Evolutionary conservation across 2,329 filamentous ascomycete species (phyloP).

Genomic region (Furcasterigmium furcatum): DNA sequence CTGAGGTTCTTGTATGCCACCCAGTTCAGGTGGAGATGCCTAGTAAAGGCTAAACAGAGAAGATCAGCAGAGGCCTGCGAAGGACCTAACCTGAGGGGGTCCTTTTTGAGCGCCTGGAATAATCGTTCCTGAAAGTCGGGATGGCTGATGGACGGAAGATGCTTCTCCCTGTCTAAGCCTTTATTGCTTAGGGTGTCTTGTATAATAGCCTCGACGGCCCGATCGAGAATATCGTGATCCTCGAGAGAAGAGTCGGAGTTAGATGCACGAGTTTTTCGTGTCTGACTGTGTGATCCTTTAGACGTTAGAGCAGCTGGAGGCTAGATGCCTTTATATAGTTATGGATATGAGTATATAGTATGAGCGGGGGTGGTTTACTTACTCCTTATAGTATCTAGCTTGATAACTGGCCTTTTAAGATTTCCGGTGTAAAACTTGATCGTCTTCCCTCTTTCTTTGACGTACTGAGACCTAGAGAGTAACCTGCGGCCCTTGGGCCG

Average conservation of each 20-base stretch:
- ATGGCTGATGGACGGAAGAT: not conserved
- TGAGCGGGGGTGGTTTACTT: too few species aligned
- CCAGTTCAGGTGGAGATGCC: conserved; percentile 1
- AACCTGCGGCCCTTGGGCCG: too few species aligned
- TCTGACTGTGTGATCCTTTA: too few species aligned
- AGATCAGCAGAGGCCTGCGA: conserved; percentile 1
- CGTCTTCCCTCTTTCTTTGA: not conserved
- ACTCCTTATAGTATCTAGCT: too few species aligned
- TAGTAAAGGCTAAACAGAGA: conserved; percentile 4
- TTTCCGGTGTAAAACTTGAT: too few species aligned
- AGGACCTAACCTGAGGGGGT: not conserved
- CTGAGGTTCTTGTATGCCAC: not conserved
- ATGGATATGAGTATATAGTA: too few species aligned
- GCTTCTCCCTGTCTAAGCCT: not conserved
- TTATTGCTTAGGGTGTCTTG: not conserved
- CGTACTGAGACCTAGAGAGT: too few species aligned
- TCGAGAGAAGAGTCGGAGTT: not conserved
- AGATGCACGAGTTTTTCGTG: not conserved
- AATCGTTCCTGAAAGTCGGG: conserved; percentile 1
- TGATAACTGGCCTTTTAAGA: too few species aligned
- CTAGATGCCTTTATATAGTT: too few species aligned
- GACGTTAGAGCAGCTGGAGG: too few species aligned
- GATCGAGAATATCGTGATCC: not conserved
- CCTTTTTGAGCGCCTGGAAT: not conserved
- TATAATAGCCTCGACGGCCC: not conserved